Percentiles rank a stretch among this genome's conserved stretches.
These are phyloP conservation scores for Candida dubliniensis DNA, from an alignment of 1,139 yeast species.

Conservation along the genomic window DNA sequence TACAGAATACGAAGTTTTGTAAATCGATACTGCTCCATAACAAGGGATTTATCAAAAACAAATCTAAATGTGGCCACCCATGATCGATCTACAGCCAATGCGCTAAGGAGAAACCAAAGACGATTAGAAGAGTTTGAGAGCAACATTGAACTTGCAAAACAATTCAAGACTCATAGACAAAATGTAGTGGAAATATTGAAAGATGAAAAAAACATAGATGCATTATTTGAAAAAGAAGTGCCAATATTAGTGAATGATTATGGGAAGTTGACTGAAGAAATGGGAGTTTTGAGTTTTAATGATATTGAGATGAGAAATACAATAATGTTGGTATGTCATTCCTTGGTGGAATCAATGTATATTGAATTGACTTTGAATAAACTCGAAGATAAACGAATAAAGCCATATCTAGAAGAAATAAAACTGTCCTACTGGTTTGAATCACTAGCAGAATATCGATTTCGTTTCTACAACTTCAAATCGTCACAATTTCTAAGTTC, in stretches of 20 bases:
- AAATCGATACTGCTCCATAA: background rate
- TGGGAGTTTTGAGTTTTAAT: conserved; percentile 15
- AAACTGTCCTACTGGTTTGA: conserved; percentile 19
- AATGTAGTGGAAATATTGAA: conserved; percentile 20
- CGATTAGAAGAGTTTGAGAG: conserved; percentile 11
- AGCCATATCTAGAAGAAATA: conserved; percentile 16
- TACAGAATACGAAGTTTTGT: background rate
- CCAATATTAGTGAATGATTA: conserved; percentile 2
- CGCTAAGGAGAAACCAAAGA: conserved; percentile 8
- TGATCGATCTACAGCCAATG: background rate
- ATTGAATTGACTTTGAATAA: conserved; percentile 25
- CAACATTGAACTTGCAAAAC: conserved; percentile 14
- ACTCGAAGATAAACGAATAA: conserved; percentile 8
- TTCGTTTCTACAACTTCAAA: conserved; percentile 21
- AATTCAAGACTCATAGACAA: conserved; percentile 19
- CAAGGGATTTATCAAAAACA: background rate
- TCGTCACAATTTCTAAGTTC: conserved; percentile 37
- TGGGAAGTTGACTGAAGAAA: conserved; percentile 6
- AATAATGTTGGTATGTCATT: conserved; percentile 18
- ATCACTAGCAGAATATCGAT: conserved; percentile 17
- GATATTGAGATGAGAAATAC: conserved; percentile 22
- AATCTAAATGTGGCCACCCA: background rate
- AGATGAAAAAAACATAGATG: conserved; percentile 16
- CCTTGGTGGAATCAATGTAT: conserved; percentile 22
- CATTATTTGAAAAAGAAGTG: conserved; percentile 14